phyloP scores from a whole-genome alignment of 257 asterid genomes.

The Prunella vulgaris region DNA sequence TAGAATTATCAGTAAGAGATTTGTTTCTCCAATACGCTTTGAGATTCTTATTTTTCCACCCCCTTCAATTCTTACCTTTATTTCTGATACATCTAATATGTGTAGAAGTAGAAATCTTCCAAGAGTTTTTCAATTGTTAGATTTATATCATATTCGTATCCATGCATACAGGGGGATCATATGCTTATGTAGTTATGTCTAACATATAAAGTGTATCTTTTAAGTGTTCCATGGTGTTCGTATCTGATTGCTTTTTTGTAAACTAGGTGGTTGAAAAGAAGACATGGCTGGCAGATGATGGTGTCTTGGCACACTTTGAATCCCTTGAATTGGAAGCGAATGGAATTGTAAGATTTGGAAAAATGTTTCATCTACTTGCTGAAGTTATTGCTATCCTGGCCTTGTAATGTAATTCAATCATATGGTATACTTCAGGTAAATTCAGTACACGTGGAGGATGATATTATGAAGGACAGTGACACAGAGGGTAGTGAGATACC shows the following conservation, averaged over 20 bases:
- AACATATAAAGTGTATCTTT: neutral
- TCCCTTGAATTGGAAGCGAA: slow-evolving; percentile 76
- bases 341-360: slow-evolving; percentile 54
- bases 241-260: slow-evolving; percentile 22
- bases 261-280: slow-evolving; percentile 56
- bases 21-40: slow-evolving; percentile 2
- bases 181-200: neutral
- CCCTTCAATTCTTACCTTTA: neutral
- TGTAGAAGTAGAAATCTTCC: neutral
- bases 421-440: slow-evolving; percentile 47
- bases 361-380: slow-evolving; percentile 1
- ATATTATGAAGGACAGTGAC: slow-evolving; percentile 81
- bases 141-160: neutral
- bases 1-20: neutral
- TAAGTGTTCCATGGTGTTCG: slow-evolving; percentile 2
- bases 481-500: slow-evolving; percentile 95
- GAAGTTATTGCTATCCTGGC: neutral
- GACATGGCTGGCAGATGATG: slow-evolving; percentile 93
- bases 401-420: slow-evolving; percentile 17
- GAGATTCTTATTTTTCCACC: slow-evolving; percentile 2
- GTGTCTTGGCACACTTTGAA: slow-evolving; percentile 63
- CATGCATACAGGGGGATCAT: neutral
- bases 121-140: neutral
- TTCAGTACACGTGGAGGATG: slow-evolving; percentile 58
- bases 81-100: neutral